Evolutionary conservation across 768 basidiomycete genomes (phyloP), one percentile per base, ranked within the genome.

Genomic region (Agaricus blazei): DNA sequence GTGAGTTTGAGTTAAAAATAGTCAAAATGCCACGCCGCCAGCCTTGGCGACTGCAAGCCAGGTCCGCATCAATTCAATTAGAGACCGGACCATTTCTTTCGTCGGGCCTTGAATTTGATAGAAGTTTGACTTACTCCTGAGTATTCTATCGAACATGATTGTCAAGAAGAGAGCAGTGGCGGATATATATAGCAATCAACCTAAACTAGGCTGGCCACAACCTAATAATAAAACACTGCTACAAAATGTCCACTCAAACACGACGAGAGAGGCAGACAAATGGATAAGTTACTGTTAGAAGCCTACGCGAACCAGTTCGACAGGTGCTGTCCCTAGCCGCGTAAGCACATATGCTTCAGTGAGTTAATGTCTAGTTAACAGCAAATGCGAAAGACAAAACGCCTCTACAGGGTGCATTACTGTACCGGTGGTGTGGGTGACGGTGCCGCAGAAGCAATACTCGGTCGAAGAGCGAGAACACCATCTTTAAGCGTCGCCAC

Each of bases 401-500:
- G 11, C 34, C n/a, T 44, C 29, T 23, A 26, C 23, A 41, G 29
- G 38, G 28, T 28, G n/a, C n/a, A 42, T 52, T 40, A 58, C 40
- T 51, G 36, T 41, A 54, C 48, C 40, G 59, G 60, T 8, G 68
- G 63, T 23, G 68, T 63, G 26, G 73, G 72, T 6, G 73, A 71
- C 28, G 72, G 70, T 14, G 72, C 71, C 15, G 64, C 65, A n/a
- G 72, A 66, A 38, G 57, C 60, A 14, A 50, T 38, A 24, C 56
- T 60, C 28, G 59, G 47, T 61, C 81, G 74, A 64, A 89, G 68
- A 15, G 83, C 74, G 49, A 92, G 70, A 28, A 83, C 73, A 38
- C 85, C 85, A 43, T 77, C 78, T 72, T 83, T 87, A 68, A 91
- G 66, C 66, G 80, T 75, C 19, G 90, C 90, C 44, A 90, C 83